Percentiles rank a stretch among this genome's conserved stretches.
These are phyloP conservation scores for rapeseed (Brassica napus) DNA, from an alignment of 345 rosid species.

Conservation along the genomic window DNA sequence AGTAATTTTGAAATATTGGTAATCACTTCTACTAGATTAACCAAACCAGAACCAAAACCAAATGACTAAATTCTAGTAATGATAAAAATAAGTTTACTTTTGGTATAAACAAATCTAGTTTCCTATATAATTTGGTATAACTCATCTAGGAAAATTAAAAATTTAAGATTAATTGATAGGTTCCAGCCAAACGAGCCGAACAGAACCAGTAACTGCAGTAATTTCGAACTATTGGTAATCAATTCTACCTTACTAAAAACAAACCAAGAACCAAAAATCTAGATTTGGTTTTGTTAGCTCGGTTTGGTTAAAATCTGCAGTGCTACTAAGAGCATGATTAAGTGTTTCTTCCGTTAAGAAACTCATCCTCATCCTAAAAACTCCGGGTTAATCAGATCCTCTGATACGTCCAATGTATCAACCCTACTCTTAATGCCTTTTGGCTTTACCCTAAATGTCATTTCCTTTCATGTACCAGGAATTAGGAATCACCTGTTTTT, in stretches of 20 bases:
- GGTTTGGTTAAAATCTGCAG: neutral
- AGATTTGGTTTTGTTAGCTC: neutral
- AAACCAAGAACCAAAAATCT: neutral
- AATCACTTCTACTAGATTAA: neutral
- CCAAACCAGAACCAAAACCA: neutral
- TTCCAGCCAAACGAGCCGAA: neutral
- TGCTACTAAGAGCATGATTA: neutral
- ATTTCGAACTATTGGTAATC: neutral
- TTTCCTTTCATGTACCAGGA: conserved; percentile 15
- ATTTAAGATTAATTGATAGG: neutral
- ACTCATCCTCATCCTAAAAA: too few relatives aligned
- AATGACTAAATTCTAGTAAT: too few relatives aligned
- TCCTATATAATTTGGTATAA: neutral
- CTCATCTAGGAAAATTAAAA: neutral
- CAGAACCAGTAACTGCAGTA: neutral
- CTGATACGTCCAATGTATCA: neutral
- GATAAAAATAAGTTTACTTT: neutral
- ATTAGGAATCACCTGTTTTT: conserved; percentile 24
- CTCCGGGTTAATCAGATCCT: too few relatives aligned
- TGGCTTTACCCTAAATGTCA: conserved; percentile 28
- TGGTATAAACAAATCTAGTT: too few relatives aligned
- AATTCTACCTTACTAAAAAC: neutral
- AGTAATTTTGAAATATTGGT: neutral
- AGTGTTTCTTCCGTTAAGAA: neutral
- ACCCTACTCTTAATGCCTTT: conserved; percentile 11